Base-by-base conservation (phyloP, 495 filamentous ascomycete genomes). In the Xylaria longipes region DNA sequence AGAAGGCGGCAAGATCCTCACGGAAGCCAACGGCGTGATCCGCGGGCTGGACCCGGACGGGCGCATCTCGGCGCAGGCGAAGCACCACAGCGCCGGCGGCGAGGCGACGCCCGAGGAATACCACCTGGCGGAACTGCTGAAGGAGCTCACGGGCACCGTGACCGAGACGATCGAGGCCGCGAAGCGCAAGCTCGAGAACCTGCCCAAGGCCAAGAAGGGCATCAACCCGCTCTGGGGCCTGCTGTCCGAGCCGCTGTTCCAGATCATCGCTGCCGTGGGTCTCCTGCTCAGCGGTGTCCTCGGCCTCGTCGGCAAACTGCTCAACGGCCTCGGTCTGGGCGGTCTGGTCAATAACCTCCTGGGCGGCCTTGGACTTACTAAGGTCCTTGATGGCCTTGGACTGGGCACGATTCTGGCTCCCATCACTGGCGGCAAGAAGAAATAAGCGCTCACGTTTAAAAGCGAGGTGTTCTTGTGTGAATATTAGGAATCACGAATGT, bases 141-240 rank as follows among this genome's bases (percentile, higher is more conserved):
- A 95, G 84, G 92, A 95, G 46, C 79, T 91, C 39, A 89, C 89
- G 0, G 87, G 85, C 22, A 84, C 85, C 52, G 87, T 91, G 12
- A 86, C 85, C 7, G 89, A 90, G 75, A 93, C 91, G n/a, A 94
- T 98, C 72, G 94, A 97, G 70, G 89, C 91, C 56, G 93, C 92
- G 46, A 94, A 93, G 87, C 91, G 89, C 80, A 92, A 91, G 82
- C 91, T 97, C 68, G 90, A 92, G 75, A 92, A 93, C 77, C 95
- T 97, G 91, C 95, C 95, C 20, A 91, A 95, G 70, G 95, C 94
- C 31, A 96, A 97, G 90, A 97, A 97, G 86, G 89, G 93, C 81
- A 87, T 98, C 63, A 97, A 94, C 78, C 94, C 94, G 1, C 89
- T 97, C 39, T 94, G 94, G 93, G 91, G 85, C 46, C 81, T 97